Evolutionary conservation across 768 basidiomycete genomes (phyloP), one percentile per base, ranked within the genome.

Genomic region (Obba rivulosa): DNA sequence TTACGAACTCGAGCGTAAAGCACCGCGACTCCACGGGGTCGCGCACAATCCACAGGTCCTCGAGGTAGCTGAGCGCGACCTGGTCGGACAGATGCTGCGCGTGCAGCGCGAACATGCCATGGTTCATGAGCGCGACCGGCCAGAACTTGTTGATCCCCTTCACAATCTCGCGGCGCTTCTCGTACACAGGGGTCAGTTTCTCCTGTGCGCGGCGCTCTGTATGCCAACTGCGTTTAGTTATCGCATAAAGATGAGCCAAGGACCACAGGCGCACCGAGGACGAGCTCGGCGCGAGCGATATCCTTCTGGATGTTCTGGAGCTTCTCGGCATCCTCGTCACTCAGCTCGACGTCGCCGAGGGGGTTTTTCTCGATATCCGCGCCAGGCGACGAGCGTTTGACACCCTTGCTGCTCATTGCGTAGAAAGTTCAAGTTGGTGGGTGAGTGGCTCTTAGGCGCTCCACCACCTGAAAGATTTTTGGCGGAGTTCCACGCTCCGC

Each of bases 1-100:
- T 61, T 66, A 94, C 93, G 69, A 96, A 92, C 73, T 93, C 85
- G 47, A 95, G 66, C 43, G 83, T 86, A 70, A 84, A 95, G 61
- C 83, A 85, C 58, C 93, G 72, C 48, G 83, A 81, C 65, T 96
- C 92, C 37, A 67, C 65, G 36, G 75, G 58, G 62, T 94, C 83
- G 46, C 88, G 80, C 49, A 70, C 75, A 34, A 95, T 71, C 87
- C 92, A 93, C 18, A 96, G 56, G 58, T 95, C 90, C 61, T 90
- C 85, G 50, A 94, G 72, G 64, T 85, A 89, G 64, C 78, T 83
- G 67, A 96, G 67, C 11, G 92, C 92, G 53, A 81, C 74, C 63
- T 85, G 80, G 68, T 96, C 93, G 17, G 82, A 76, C 45, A 72
- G 76, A 63, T 89, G 87, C 61, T 85, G 83, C 25, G 75, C 75